Base-by-base conservation (phyloP, 2,329 filamentous ascomycete species). In the Triangularia setosa region DNA sequence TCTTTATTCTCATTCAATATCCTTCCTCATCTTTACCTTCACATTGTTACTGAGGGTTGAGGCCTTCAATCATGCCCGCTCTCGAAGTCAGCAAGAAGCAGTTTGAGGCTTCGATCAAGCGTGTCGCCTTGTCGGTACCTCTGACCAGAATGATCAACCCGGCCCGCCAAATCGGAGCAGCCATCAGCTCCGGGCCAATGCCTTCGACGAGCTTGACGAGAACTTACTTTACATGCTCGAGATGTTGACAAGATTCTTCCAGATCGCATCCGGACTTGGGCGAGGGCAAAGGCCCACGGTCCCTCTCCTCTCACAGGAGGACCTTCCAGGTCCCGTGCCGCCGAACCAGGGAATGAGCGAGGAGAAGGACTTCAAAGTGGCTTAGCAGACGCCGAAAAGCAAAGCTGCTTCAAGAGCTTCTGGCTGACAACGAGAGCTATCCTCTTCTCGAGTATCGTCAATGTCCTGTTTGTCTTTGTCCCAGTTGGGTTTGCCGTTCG, bases 401-500 rank as follows among this genome's bases (percentile, higher is more conserved):
- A 57, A 1, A 21, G 23, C n/a, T 18, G 25, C 14, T 35, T 35
- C 40, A 21, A 16, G 23, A 27, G 52, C 21, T 55, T 28, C 14
- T 25, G 14, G 25, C 4, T 28, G 11, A 55, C 52, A 11, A 55
- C 11, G 18, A 14, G 52, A 27, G 52, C 40, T 74, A 86, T 87
- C 72, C 72, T 93, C 66, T 83, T 87, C 55, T 86, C 91, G 74
- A 92, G 88, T 79, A 92, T 89, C 85, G 80, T 93, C 79, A 94
- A 95, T 74, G 72, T 92, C 61, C 80, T 93, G 69, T 80, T 94
- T 67, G 77, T 93, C 61, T 93, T 93, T 73, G 91, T 94, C 28
- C 91, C 91, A 6, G 81, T 90, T 60, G 91, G 91, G 70, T 93
- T 95, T 71, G 82, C 83, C 65, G 82, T 87, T 64, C 81, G 89